Base-by-base conservation (phyloP, 2,329 filamentous ascomycete genomes). In the Penicillium sp. region DNA sequence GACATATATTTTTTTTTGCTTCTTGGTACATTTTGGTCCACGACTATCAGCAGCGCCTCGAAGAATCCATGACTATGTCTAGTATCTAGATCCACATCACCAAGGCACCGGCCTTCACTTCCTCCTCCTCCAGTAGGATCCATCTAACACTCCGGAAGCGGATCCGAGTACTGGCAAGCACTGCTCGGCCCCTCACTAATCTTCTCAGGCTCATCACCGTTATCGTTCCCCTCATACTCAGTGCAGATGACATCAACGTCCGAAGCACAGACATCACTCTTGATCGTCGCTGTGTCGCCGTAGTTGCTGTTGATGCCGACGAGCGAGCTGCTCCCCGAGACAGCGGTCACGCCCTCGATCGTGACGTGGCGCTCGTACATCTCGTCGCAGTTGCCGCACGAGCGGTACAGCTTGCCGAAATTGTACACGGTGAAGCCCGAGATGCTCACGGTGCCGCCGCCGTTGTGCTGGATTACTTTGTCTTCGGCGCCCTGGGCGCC, bases 121-220 rank as follows among this genome's bases (percentile, higher is more conserved):
- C 23, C 23, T 26, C 23, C 23, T 26, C 26, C 26, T 26, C 26
- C 26, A 26, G 26, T 6, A 26, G 26, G n/a, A n/a, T 3, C 1
- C 21, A 35, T 41, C 13, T 56, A 56, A 71, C 0, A 85, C 87
- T 59, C 82, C 86, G 11, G 78, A 68, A 56, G 88, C 86, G 56
- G 56, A 11, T 52, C 48, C 11, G 46, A 51, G 41, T 58, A 58
- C 47, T 51, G 35, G 26, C 56, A 58, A 13, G 47, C 35, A 23
- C 38, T 23, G 23, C 55, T 57, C 29, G 55, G 23, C 4, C 57
- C 50, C 9, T 47, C 13, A 44, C 57, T 55, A n/a, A 52, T 44
- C 50, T 54, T 44, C 41, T 47, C n/a, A 6, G 57, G 57, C 57
- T 59, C 56, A 19, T 52, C 58, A 31, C 73, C 73, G 29, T 56